Evolutionary conservation across 495 filamentous ascomycete species (phyloP).

Genomic region (Neurospora africana): DNA sequence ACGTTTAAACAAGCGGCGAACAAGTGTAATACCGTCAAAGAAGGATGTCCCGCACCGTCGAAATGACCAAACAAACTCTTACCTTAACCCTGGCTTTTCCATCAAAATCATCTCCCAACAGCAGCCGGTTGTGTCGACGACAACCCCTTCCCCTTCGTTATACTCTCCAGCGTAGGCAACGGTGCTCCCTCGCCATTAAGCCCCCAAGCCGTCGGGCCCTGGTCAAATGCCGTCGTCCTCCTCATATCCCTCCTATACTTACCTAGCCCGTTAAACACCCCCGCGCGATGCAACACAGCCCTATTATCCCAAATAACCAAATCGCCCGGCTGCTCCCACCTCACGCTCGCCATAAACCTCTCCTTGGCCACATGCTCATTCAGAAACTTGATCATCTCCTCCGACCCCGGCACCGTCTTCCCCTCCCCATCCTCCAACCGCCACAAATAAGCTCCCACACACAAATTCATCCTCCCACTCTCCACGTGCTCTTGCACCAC

Average conservation of each 20-base stretch:
- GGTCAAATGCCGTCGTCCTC: constrained; percentile 44
- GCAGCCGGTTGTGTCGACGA: neutral
- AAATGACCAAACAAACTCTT: neutral
- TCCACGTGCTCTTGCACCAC: constrained; percentile 44
- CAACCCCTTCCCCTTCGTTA: neutral
- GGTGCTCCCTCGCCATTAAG: constrained; percentile 20
- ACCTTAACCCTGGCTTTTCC: neutral
- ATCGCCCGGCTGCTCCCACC: constrained; percentile 40
- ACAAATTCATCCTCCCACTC: constrained; percentile 42
- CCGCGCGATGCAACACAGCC: constrained; percentile 43
- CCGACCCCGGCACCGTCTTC: constrained; percentile 21
- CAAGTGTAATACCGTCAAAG: neutral
- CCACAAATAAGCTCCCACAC: constrained; percentile 44
- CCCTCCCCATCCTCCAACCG: constrained; percentile 40
- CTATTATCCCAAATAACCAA: constrained; percentile 54
- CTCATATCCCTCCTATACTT: constrained; percentile 43
- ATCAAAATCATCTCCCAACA: neutral
- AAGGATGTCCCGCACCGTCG: neutral
- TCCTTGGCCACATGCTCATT: constrained; percentile 39
- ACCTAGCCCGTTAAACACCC: constrained; percentile 38
- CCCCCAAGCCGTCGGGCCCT: constrained; percentile 33
- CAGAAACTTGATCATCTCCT: constrained; percentile 32
- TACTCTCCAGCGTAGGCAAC: constrained; percentile 3
- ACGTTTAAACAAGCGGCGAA: neutral
- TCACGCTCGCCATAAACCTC: constrained; percentile 36